These are phyloP conservation scores for Diaporthe sp. DNA, from an alignment of 2,329 filamentous ascomycete genomes.

Conservation along the genomic window DNA sequence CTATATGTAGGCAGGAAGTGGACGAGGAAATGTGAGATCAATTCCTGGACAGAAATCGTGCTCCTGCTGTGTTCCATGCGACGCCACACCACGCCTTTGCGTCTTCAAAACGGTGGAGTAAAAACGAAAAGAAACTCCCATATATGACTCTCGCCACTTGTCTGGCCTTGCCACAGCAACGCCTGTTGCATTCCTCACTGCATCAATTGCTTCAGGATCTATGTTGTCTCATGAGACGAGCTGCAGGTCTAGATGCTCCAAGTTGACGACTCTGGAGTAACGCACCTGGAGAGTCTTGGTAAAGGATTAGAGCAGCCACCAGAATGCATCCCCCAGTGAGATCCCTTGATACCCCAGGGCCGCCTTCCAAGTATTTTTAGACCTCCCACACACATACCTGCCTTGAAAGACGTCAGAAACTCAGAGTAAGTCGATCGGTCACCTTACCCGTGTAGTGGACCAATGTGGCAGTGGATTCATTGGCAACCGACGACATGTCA, in stretches of 20 bases:
- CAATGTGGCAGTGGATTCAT: no score
- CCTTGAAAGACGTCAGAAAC: no score
- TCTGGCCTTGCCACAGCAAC: background rate
- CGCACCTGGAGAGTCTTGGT: no score
- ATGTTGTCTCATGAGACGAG: background rate
- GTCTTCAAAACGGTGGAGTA: background rate
- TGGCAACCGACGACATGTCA: background rate
- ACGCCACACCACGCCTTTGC: background rate
- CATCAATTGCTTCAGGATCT: background rate
- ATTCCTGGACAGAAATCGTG: background rate
- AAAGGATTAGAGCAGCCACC: background rate
- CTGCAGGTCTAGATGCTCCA: background rate
- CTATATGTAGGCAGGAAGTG: constrained; percentile 10
- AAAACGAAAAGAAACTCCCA: background rate
- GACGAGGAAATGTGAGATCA: constrained; percentile 27
- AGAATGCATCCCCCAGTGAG: no score
- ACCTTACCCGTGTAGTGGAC: no score
- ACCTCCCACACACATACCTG: background rate
- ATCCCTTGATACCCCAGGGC: no score
- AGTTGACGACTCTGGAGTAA: background rate
- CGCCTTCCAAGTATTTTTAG: no score
- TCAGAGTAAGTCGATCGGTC: background rate
- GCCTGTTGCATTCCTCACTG: background rate
- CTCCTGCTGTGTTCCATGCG: background rate
- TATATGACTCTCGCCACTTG: background rate